Conservation (phyloP, 139 green algal genomes). For the Medakamo hakoo region DNA sequence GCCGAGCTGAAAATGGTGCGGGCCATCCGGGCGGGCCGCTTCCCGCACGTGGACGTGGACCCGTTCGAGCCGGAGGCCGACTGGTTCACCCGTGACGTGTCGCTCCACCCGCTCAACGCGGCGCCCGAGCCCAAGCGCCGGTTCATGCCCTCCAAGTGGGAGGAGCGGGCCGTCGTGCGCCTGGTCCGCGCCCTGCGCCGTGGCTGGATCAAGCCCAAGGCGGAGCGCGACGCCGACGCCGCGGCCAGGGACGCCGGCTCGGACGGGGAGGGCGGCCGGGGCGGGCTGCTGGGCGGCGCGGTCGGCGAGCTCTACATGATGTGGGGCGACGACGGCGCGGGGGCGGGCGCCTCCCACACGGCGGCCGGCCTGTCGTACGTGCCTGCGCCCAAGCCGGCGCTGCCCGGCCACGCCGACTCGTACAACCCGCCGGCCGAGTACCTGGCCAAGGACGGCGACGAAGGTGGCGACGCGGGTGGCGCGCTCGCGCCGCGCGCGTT, state of each 20-base stretch:
- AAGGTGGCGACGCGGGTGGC: conserved; percentile 37
- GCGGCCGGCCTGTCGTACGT: conserved; percentile 74
- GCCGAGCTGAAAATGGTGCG: conserved; percentile 83
- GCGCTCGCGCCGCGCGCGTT: conserved; percentile 47
- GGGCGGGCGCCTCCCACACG: conserved; percentile 35
- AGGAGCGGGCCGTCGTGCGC: conserved; percentile 81
- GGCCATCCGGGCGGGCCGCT: conserved; percentile 70
- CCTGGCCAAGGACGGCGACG: conserved; percentile 56
- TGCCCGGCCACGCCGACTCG: conserved; percentile 78
- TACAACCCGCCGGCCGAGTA: conserved; percentile 96
- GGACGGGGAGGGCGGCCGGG: no score
- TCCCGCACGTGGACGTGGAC: conserved; percentile 74
- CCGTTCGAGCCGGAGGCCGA: conserved; percentile 45
- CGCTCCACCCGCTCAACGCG: conserved; percentile 58
- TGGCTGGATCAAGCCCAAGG: conserved; percentile 67
- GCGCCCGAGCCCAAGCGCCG: conserved; percentile 85
- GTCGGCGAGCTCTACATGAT: conserved; percentile 57
- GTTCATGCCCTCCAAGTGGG: conserved; percentile 91
- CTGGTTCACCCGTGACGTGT: conserved; percentile 61
- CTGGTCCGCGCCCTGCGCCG: conserved; percentile 79
- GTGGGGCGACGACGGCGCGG: conserved; percentile 72
- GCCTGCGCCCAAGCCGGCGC: conserved; percentile 68
- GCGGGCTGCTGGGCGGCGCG: no score
- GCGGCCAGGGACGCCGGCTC: conserved; percentile 6
- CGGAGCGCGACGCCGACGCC: conserved; percentile 8